Conservation (phyloP, 257 asterid species). For the Striga asiatica region DNA sequence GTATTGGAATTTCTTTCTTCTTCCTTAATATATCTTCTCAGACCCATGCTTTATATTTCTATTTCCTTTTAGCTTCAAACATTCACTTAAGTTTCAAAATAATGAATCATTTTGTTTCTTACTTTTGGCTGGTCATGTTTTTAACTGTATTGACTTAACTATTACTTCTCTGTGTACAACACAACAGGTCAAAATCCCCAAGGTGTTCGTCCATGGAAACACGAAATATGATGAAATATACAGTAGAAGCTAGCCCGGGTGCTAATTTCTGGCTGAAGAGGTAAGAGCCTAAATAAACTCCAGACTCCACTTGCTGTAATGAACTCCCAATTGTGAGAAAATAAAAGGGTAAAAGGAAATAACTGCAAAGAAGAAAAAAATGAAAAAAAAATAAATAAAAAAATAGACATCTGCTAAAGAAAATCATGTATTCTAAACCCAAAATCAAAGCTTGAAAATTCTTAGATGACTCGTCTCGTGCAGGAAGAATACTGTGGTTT, state of each 20-base stretch:
- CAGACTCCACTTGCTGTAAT: background rate
- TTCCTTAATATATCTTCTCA: constrained; percentile 31
- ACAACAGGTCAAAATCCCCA: constrained; percentile 56
- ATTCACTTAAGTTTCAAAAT: background rate
- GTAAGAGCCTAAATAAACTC: background rate
- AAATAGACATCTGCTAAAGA: too few relatives aligned
- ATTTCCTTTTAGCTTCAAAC: background rate
- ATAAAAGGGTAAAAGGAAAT: too few relatives aligned
- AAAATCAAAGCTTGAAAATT: background rate
- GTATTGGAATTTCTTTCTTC: too few relatives aligned
- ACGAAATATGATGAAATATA: constrained; percentile 27
- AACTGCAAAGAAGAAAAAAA: too few relatives aligned
- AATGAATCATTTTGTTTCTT: too few relatives aligned
- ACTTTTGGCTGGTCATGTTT: background rate
- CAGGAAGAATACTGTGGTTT: constrained; percentile 26
- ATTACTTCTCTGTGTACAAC: background rate
- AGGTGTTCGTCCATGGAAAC: constrained; percentile 61
- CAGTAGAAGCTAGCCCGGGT: constrained; percentile 57
- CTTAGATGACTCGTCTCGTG: constrained; percentile 23
- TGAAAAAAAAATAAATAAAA: too few relatives aligned
- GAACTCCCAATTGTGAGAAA: background rate
- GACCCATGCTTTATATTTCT: constrained; percentile 56
- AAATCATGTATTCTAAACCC: background rate
- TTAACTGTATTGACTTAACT: background rate
- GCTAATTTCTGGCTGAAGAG: constrained; percentile 25